Evolutionary conservation across 1,284 basidiomycete genomes (phyloP), one percentile per base, ranked within the genome.

Genomic region (Tilletia walkeri): DNA sequence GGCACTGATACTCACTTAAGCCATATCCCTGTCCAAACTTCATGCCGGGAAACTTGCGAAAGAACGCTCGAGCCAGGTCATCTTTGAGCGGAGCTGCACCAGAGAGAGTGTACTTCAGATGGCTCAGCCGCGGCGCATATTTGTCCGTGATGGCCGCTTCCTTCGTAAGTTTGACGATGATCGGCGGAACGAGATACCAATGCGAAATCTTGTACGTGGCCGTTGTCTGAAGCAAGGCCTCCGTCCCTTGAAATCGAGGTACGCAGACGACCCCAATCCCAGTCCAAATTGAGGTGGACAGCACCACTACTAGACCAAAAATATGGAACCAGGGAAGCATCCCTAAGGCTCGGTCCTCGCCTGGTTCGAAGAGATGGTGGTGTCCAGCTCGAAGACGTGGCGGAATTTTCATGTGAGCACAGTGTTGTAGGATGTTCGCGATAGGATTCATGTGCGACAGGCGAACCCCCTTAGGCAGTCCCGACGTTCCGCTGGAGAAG

Each of bases 401-500:
- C 4, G 59, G 59, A 12, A 77, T 74, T 47, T 74, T 70, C 34
- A 73, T 67, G 38, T 67, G 68, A 45, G 38, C 38, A 45, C 36
- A 16, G 53, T 59, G 45, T 53, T 75, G 73, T 7, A 75, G 69
- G 39, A 70, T 34, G 49, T 75, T 75, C 4, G 59, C 38, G 39
- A 50, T 41, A 1, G 67, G 50, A 48, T 47, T 39, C 20, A 18
- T 18, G 38, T 49, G 67, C 14, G 63, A 67, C 3, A 67, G 38
- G 18, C 65, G 50, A 4, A 53, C 59, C 72, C 88, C 90, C 87
- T 93, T 93, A 0, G 92, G 90, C 76, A 88, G 89, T 5, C 92
- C 92, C 74, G 92, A 93, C 1, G 92, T 93, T 16, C 92, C 92
- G 70, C 89, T 91, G 0, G 90, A 92, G 80, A 93, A 92, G 66